Conservation (phyloP, 345 rosid species). For the Populus alba region DNA sequence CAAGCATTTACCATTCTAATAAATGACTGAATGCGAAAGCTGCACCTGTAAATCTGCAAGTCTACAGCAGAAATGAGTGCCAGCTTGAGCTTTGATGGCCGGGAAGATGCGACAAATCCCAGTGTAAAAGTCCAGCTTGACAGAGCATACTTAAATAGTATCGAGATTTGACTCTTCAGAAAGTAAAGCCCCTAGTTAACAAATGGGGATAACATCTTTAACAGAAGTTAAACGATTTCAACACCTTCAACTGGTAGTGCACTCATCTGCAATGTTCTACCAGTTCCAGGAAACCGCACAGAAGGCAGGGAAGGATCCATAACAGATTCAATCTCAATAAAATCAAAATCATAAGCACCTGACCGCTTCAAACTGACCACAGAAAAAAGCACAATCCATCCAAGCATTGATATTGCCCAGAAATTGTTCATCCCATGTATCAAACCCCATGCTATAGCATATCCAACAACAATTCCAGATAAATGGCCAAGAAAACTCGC, state of each 20-base stretch:
- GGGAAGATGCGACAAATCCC: slow-evolving; percentile 2
- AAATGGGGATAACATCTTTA: neutral
- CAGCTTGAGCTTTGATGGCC: neutral
- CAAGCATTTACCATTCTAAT: slow-evolving; percentile 1
- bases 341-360: slow-evolving; percentile 74
- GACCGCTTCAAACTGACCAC: slow-evolving; percentile 84
- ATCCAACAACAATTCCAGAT: slow-evolving; percentile 86
- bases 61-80: slow-evolving; percentile 4
- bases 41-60: neutral
- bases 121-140: neutral
- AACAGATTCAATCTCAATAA: slow-evolving; percentile 85
- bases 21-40: neutral
- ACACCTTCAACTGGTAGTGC: slow-evolving; percentile 59
- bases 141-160: neutral
- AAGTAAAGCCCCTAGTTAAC: neutral
- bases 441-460: slow-evolving; percentile 91
- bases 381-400: slow-evolving; percentile 71
- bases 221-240: slow-evolving; percentile 49
- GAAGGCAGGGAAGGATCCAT: slow-evolving; percentile 85
- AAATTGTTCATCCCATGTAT: slow-evolving; percentile 92
- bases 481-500: slow-evolving; percentile 97
- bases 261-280: slow-evolving; percentile 79
- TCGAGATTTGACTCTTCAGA: neutral
- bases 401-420: slow-evolving; percentile 89
- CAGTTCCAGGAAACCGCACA: slow-evolving; percentile 66